Evolutionary conservation across 345 rosid genomes (phyloP), one percentile per base, ranked within the genome.

Genomic region (Euclidium syriacum): DNA sequence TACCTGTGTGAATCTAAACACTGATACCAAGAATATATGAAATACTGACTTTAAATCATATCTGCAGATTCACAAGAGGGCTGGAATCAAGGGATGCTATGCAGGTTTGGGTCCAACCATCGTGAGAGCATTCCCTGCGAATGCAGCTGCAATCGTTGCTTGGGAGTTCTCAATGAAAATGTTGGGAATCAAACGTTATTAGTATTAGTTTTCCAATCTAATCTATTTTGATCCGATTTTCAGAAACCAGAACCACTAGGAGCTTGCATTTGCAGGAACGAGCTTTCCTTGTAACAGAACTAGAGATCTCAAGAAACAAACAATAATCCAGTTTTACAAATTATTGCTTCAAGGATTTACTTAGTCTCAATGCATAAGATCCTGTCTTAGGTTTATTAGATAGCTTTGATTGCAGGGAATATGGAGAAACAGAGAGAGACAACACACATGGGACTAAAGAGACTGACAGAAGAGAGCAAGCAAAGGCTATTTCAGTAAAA

Each of bases 381-480:
- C 12, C 53, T 62, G 29, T 47, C 58, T 19, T 64, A 64, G 46
- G 60, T 56, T 39, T 48, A 71, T 59, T 32, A 48, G 46, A 55
- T 56, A 71, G 64, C 47, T 43, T 44, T 42, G 62, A 50, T 18
- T 57, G 33, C 71, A 65, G 40, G 64, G 24, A 59, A 36, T 41
- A 50, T 20, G 53, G 40, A 59, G 67, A 65, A 58, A 60, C 56
- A 51, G 58, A 50, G 58, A 72, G 10, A 33, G 23, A 43, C 11
- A 52, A n/a, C 46, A 65, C 46, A 27, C 7, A 6, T 3, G 50
- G 36, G 60, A 64, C 48, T 44, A 61, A 33, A 39, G 20, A 52
- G 52, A 34, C 43, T 91, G 98, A 91, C 98, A 88, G 95, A 85
- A 91, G 98, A 91, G 72, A 91, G 96, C 78, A 92, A 88, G 73